Base-by-base conservation (phyloP, 2,329 filamentous ascomycete genomes). In the Trichoderma sp. region DNA sequence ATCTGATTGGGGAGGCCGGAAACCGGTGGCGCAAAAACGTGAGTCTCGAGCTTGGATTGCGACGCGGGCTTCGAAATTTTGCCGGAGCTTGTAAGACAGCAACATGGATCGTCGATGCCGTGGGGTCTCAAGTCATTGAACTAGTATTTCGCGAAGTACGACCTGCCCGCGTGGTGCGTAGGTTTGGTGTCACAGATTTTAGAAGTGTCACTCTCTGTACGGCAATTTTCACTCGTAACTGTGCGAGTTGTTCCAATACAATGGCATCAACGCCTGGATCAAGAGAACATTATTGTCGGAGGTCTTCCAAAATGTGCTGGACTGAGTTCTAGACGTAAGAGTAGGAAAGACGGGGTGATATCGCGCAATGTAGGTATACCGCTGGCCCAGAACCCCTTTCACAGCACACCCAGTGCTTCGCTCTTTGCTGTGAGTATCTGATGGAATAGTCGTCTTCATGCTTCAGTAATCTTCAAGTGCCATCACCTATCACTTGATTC, bases 141-240 rank as follows among this genome's bases (percentile, higher is more conserved):
- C 16, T 65, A 35, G 33, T 35, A 33, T 55, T 55, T 35, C 56
- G 56, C 56, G 56, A 65, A 27, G 68, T 66, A 56, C 68, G 49
- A 60, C 61, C 33, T 47, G 35, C 49, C 43, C 68, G 68, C 55
- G 68, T 69, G 68, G 68, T 69, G 61, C 65, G 55, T 60, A 59
- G 47, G 31, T 21, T 69, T 40, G 31, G 68, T 59, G 56, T 60
- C 31, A 47, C 61, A 65, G 31, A 21, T 40, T 43, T 31, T 40
- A 11, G 14, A 8, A 37, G 33, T 40, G 35, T 14, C 53, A 16
- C 21, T 27, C 24, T 63, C 47, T 27, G 31, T 11, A 53, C 29
- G 37, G 29, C 31, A 47, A 52, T n/a, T 59, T 52, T 29, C 49
- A 37, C 40, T 67, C 37, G 40, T 66, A 52, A 52, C 40, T 58